Evolutionary conservation across 352 stramenopile species (phyloP).

Genomic region (Pythium guiyangense): DNA sequence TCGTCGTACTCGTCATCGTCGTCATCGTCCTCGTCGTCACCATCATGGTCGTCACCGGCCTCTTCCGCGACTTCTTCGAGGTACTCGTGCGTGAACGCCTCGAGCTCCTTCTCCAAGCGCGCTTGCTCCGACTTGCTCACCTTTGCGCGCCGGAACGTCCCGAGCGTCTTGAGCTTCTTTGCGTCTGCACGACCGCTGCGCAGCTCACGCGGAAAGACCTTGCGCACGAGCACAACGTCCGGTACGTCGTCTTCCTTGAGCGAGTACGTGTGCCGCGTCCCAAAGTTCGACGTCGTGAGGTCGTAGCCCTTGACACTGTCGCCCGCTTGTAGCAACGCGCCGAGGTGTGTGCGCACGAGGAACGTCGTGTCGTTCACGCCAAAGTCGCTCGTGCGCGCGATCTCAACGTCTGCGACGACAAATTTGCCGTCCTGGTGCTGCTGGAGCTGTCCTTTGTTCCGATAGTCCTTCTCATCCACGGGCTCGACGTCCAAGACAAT

Average conservation of each 20-base stretch:
- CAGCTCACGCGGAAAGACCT: conserved; percentile 50
- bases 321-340: conserved; percentile 44
- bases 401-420: conserved; percentile 60
- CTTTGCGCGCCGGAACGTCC: conserved; percentile 26
- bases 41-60: conserved; percentile 21
- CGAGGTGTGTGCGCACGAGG: conserved; percentile 58
- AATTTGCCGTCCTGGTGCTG: conserved; percentile 26
- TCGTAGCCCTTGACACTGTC: conserved; percentile 78
- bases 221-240: conserved; percentile 73
- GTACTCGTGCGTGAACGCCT: conserved; percentile 59
- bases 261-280: conserved; percentile 26
- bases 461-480: too few species aligned
- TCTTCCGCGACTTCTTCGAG: conserved; percentile 44
- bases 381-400: conserved; percentile 67
- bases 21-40: conserved; percentile 14
- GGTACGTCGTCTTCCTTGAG: conserved; percentile 62
- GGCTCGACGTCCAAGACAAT: conserved; percentile 69
- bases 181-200: conserved; percentile 25
- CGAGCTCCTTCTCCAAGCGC: conserved; percentile 49
- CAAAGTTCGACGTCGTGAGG: conserved; percentile 51
- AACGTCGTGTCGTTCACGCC: conserved; percentile 80
- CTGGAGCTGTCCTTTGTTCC: too few species aligned
- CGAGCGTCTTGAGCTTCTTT: conserved; percentile 48
- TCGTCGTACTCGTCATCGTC: conserved; percentile 15
- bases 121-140: conserved; percentile 51